Evolutionary conservation across 257 asterid genomes (phyloP).

Genomic region (Linderniella brevidens): DNA sequence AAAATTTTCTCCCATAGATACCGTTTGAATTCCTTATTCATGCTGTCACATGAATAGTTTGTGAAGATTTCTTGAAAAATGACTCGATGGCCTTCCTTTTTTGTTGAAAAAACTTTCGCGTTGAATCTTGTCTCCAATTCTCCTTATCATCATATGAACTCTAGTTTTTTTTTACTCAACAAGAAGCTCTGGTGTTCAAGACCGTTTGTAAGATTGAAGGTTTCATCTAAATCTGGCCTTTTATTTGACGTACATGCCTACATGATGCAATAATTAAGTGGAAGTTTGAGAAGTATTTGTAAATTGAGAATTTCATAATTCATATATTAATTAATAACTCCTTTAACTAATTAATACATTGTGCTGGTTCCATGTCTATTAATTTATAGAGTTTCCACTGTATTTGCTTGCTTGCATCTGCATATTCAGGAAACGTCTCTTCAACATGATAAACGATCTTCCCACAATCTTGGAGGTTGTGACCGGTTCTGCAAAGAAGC

Average conservation of each 20-base stretch:
- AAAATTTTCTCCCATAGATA: too few species aligned
- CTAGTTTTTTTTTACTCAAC: not conserved
- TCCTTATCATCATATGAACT: not conserved
- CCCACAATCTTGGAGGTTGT: constrained; percentile 50
- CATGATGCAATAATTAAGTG: too few species aligned
- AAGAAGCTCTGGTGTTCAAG: not conserved
- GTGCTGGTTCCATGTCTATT: constrained; percentile 1
- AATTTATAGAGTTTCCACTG: not conserved
- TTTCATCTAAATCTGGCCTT: not conserved
- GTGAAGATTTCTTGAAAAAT: too few species aligned
- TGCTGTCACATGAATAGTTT: too few species aligned
- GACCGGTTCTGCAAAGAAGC: constrained; percentile 37
- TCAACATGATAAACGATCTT: constrained; percentile 42
- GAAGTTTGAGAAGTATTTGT: too few species aligned
- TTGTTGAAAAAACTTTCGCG: too few species aligned
- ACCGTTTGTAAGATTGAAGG: not conserved
- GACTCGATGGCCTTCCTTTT: too few species aligned
- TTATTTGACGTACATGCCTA: not conserved
- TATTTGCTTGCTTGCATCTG: not conserved
- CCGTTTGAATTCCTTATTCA: not conserved
- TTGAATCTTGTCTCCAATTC: too few species aligned
- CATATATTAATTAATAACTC: not conserved
- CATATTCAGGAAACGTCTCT: constrained; percentile 42
- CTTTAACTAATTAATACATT: not conserved
- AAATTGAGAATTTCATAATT: not conserved